phyloP scores from a whole-genome alignment of 1,284 basidiomycete genomes.

The Apiotrichum siamense region DNA sequence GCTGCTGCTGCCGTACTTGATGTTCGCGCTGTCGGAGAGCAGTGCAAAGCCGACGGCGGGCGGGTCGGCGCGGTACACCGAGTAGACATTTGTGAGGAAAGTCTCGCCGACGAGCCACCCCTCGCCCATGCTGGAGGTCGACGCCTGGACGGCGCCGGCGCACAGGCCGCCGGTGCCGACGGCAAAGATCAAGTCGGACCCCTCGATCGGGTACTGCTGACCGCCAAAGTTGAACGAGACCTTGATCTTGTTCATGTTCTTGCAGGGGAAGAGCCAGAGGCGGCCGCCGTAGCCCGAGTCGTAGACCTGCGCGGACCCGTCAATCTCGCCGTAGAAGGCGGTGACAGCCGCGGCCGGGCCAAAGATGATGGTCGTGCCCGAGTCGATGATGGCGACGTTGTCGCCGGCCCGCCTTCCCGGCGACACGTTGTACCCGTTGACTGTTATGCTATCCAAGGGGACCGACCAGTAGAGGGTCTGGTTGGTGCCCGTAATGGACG shows the following conservation, averaged over 20 bases:
- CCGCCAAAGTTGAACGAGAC: constrained; percentile 2
- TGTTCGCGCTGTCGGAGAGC: constrained; percentile 14
- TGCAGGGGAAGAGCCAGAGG: constrained; percentile 9
- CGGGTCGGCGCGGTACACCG: constrained; percentile 48
- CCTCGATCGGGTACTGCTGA: background rate
- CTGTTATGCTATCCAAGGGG: background rate
- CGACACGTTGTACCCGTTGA: background rate
- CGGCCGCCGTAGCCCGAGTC: no score
- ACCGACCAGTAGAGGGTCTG: background rate
- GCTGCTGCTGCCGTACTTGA: no score
- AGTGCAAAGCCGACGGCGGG: constrained; percentile 49
- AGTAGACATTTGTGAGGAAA: constrained; percentile 67
- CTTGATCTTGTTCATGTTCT: background rate
- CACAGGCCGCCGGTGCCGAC: background rate
- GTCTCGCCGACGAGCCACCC: constrained; percentile 94
- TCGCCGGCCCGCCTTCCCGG: background rate
- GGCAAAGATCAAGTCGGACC: background rate
- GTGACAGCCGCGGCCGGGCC: background rate
- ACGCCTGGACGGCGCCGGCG: background rate
- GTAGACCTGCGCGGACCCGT: background rate
- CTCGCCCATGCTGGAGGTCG: background rate
- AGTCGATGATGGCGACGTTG: constrained; percentile 1
- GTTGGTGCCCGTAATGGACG: background rate
- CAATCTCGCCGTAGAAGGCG: constrained; percentile 1
- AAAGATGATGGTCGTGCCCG: constrained; percentile 1